Conservation (phyloP, 305 asterid genomes). For the Fraxinus baroniana region DNA sequence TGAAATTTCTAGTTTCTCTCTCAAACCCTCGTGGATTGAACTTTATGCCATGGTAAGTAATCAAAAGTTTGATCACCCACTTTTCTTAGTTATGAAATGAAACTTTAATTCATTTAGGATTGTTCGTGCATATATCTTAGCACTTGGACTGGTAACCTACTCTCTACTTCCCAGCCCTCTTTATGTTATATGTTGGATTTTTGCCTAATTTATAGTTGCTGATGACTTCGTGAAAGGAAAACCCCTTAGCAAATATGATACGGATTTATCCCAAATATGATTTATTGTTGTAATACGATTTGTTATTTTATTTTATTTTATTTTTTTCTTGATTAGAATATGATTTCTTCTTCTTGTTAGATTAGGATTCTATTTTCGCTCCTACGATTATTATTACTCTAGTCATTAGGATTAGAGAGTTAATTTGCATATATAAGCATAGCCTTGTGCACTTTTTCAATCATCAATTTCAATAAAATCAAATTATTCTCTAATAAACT, state of each 20-base stretch:
- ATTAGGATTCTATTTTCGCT: background rate
- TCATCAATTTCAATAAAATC: background rate
- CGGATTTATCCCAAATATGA: background rate
- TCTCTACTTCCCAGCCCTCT: background rate
- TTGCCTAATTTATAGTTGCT: conserved; percentile 15
- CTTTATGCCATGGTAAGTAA: background rate
- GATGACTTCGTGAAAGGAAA: background rate
- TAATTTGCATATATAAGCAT: background rate
- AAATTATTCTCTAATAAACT: background rate
- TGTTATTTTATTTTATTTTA: no score
- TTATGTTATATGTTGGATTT: conserved; percentile 1
- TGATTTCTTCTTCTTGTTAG: background rate
- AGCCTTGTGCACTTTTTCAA: background rate
- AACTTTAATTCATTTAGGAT: background rate
- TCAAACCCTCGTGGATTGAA: background rate
- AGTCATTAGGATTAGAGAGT: background rate
- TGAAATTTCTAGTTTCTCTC: background rate
- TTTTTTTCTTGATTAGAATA: background rate
- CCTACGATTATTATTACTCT: background rate
- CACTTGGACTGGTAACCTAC: conserved; percentile 2
- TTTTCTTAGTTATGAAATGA: conserved; percentile 8
- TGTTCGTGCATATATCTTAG: background rate
- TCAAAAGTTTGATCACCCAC: background rate
- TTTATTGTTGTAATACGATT: background rate
- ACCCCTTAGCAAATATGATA: background rate